A percentile compares a stretch with the other conserved stretches of the same genome.
phyloP scores from a whole-genome alignment of 352 stramenopile genomes.

The Blastocystis sp. region DNA sequence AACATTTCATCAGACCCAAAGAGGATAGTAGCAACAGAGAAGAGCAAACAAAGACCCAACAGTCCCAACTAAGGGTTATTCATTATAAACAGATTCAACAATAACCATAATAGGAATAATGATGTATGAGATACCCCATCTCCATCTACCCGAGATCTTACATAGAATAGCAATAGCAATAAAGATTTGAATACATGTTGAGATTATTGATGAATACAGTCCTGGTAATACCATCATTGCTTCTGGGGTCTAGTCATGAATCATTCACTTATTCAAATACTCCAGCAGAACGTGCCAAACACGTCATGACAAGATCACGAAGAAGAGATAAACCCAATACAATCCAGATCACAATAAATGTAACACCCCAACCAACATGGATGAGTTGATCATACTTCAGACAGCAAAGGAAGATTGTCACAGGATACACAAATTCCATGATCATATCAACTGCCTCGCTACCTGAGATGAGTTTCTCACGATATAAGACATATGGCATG shows the following conservation, averaged over 20 bases:
- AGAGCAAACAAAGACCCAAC: background rate
- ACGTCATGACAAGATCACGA: background rate
- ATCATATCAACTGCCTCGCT: background rate
- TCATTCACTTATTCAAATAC: background rate
- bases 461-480: background rate
- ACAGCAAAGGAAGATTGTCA: conserved; percentile 12
- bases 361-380: background rate
- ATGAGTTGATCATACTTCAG: conserved; percentile 25
- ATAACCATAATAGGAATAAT: background rate
- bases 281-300: too few relatives aligned
- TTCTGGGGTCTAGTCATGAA: conserved; percentile 17
- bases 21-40: background rate
- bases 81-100: background rate
- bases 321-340: background rate
- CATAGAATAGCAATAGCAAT: conserved; percentile 1
- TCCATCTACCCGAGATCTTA: conserved; percentile 49
- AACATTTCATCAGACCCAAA: background rate
- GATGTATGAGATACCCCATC: background rate
- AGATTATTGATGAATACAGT: background rate
- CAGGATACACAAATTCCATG: background rate
- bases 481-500: background rate
- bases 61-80: background rate
- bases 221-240: background rate
- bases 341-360: conserved; percentile 40
- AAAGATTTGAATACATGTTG: background rate